Conservation (phyloP, 2,329 filamentous ascomycete genomes). For the Verticillium zaregamsianum region DNA sequence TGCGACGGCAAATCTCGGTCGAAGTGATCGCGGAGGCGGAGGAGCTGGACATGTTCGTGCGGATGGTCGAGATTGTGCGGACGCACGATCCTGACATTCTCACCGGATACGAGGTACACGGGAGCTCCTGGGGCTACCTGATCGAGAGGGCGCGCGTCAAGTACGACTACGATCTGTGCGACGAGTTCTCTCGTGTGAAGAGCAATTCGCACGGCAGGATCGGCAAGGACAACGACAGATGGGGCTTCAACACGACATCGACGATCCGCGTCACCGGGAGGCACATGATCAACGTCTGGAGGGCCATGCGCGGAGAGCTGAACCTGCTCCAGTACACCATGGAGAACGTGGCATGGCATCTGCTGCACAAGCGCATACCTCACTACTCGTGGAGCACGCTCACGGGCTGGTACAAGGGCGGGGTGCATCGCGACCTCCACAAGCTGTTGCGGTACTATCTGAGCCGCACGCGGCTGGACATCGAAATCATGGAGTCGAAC, state of each 20-base stretch:
- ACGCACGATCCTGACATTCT: conserved; percentile 85
- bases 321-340: conserved; percentile 92
- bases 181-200: conserved; percentile 88
- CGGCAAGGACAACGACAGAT: conserved; percentile 80
- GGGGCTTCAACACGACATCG: conserved; percentile 92
- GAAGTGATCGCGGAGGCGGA: conserved; percentile 71
- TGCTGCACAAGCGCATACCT: conserved; percentile 82
- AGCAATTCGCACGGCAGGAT: conserved; percentile 77
- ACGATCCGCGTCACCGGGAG: conserved; percentile 89
- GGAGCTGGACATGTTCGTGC: conserved; percentile 80
- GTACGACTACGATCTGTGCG: conserved; percentile 86
- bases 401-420: conserved; percentile 75
- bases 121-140: conserved; percentile 90
- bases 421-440: conserved; percentile 62
- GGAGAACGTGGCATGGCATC: conserved; percentile 91
- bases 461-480: conserved; percentile 70
- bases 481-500: conserved; percentile 89
- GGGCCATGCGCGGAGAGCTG: conserved; percentile 89
- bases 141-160: conserved; percentile 83
- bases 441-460: conserved; percentile 78
- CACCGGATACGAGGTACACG: conserved; percentile 92
- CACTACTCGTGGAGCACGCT: conserved; percentile 78
- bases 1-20: conserved; percentile 56
- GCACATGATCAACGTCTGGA: conserved; percentile 96
- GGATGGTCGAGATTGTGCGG: conserved; percentile 84